Conservation (phyloP, 2,329 filamentous ascomycete species). For the Fusarium compactum region DNA sequence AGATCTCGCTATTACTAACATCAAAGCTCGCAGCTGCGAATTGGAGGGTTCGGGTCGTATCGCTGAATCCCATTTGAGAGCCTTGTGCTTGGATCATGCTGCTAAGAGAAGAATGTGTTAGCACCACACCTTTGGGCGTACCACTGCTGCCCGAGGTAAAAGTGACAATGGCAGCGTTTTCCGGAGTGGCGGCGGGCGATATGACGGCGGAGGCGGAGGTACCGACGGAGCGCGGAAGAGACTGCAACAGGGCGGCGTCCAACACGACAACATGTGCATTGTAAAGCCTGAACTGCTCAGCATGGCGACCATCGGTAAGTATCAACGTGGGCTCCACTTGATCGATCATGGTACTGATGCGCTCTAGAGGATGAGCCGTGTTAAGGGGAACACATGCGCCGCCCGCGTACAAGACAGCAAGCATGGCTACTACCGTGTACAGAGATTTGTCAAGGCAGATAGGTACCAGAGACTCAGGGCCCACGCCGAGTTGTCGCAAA, state of each 20-base stretch:
- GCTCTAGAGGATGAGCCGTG: slow-evolving; percentile 20
- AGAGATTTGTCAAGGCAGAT: slow-evolving; percentile 46
- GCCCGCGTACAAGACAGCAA: slow-evolving; percentile 46
- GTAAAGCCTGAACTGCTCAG: slow-evolving; percentile 10
- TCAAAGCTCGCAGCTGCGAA: slow-evolving; percentile 11
- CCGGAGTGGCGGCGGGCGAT: slow-evolving; percentile 10
- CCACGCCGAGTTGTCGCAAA: slow-evolving; percentile 50
- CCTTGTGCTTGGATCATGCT: slow-evolving; percentile 15
- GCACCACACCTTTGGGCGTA: slow-evolving; percentile 11
- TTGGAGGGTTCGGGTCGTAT: slow-evolving; percentile 11
- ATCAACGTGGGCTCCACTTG: slow-evolving; percentile 13
- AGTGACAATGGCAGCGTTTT: slow-evolving; percentile 9
- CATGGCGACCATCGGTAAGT: slow-evolving; percentile 11
- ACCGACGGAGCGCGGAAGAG: slow-evolving; percentile 7
- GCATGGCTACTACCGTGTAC: slow-evolving; percentile 41
- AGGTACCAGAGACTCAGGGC: slow-evolving; percentile 39
- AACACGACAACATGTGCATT: slow-evolving; percentile 13
- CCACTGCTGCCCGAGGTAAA: slow-evolving; percentile 15
- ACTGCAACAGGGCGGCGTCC: slow-evolving; percentile 9
- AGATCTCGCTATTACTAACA: slow-evolving; percentile 5
- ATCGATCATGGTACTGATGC: slow-evolving; percentile 11
- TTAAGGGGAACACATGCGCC: slow-evolving; percentile 40
- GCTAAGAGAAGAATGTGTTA: slow-evolving; percentile 11
- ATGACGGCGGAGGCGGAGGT: not conserved
- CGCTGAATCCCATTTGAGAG: slow-evolving; percentile 3